A percentile compares a stretch with the other conserved stretches of the same genome.
Conservation (phyloP, 148 eudicot genomes). For the Vaccinium corymbosum region DNA sequence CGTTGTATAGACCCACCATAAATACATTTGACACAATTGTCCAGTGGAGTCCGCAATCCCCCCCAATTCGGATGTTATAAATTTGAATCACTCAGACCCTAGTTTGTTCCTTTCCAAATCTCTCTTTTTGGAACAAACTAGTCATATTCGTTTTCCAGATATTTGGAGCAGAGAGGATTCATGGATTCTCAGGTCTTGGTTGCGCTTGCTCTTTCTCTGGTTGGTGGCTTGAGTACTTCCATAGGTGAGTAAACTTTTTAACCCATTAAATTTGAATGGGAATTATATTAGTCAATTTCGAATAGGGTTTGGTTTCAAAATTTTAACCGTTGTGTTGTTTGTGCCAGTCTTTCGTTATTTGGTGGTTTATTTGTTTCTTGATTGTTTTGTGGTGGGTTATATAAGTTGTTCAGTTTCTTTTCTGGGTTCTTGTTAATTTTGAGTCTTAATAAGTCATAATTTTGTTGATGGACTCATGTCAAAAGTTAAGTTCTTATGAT, state of each 20-base stretch:
- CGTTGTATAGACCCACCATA: not conserved
- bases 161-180: slow-evolving; percentile 11
- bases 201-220: slow-evolving; percentile 85
- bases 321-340: not conserved
- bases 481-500: not conserved
- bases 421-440: not conserved
- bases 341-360: not conserved
- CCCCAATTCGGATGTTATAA: not conserved
- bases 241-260: slow-evolving; percentile 41
- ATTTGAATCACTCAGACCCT: not conserved
- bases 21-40: not conserved
- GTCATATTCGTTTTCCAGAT: slow-evolving; percentile 1
- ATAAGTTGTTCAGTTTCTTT: not conserved
- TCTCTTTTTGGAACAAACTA: slow-evolving; percentile 7
- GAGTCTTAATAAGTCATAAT: not conserved
- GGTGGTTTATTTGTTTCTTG: not conserved
- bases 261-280: not conserved
- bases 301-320: not conserved
- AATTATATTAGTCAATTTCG: not conserved
- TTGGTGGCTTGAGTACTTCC: slow-evolving; percentile 97
- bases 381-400: not conserved
- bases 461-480: not conserved
- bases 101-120: not conserved
- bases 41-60: not conserved
- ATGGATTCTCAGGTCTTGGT: slow-evolving; percentile 95